Base-by-base conservation (phyloP, 2,329 filamentous ascomycete genomes). In the Exutisphaerella laricina region DNA sequence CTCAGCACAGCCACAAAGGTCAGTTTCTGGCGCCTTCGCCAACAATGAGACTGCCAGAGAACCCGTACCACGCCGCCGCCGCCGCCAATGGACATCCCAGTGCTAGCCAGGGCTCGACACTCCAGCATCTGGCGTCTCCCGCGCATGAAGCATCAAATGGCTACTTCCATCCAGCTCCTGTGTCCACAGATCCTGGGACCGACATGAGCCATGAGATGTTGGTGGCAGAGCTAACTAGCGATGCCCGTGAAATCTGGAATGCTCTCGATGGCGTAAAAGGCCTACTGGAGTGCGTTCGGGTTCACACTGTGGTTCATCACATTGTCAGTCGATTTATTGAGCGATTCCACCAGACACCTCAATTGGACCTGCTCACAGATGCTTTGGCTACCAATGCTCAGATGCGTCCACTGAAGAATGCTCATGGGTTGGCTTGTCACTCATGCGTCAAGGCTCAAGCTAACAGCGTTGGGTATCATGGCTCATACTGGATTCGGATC, bases 241-340 rank as follows among this genome's bases (percentile, higher is more conserved):
- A 74, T 56, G 75, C 78, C 4, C 72, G 76, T 45, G 75, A 79
- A 17, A 63, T 83, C 25, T 89, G 84, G 82, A 74, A 75, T 48
- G 65, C 69, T 16, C 74, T 81, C 2, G 72, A 72, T 5, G 71
- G 71, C 3, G 68, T 86, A 49, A 77, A 77, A 52, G 74, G 80
- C 38, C 64, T 87, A 12, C 74, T 80, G 10, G 74, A 75, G 28
- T 75, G 74, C 46, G 70, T 85, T 34, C 78, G 79, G 51, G 70
- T 85, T 12, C 30, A 41, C 22, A 73, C 79, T 34, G 69, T 85
- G 7, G 71, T 89, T 30, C 72, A 83, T 57, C 79, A 84, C 58
- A 66, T 80, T 39, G 70, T 75, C 43, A 71, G 72, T 41, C 71
- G 70, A 25, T 86, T 82, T 56, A 68, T 72, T 31, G 62, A 73